Evolutionary conservation across 108 stramenopile genomes (phyloP), one percentile per base, ranked within the genome.

Genomic region (Skeletonema menzelii): DNA sequence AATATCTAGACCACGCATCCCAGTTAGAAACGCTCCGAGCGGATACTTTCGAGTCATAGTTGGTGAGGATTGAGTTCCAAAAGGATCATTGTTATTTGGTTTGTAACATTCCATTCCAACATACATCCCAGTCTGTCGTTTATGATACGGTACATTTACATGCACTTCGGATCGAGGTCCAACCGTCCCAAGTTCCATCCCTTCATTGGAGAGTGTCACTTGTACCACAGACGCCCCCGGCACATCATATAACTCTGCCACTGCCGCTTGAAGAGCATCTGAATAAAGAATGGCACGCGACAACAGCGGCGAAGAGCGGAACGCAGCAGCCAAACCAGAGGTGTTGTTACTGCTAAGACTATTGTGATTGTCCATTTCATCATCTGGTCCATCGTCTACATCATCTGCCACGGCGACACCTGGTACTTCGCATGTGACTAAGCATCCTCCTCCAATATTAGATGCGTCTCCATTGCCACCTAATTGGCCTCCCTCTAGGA

Each of bases 1-100:
- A 47, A 86, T 81, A 40, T 90, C 89, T 44, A 90, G 59, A 61
- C 86, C 89, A 13, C 82, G 69, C 79, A 90, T 83, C 19, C 83
- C 87, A 20, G 65, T 64, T 46, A 85, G 65, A 56, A 90, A 70
- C 8, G 82, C 63, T 13, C 67, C 40, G 11, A 85, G 46, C 5
- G 86, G 82, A 73, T 85, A 85, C 27, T 31, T 59, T n/a, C 82
- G 24, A 11, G 60, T 32, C 56, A 53, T 27, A 6, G 35, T 20
- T 26, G 63, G 44, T 26, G 66, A 69, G 40, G 68, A 14, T 28
- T 38, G 27, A 30, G 35, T 58, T 63, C 55, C 17, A 40, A 59
- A 20, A 28, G 56, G 6, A 19, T 56, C 58, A 28, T n/a, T 5
- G 17, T 20, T 19, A 27, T 44, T 42, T 4, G 28, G 8, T 15